phyloP scores from a whole-genome alignment of 192 early-diverging fungal genomes.

The Coemansia sp. region DNA sequence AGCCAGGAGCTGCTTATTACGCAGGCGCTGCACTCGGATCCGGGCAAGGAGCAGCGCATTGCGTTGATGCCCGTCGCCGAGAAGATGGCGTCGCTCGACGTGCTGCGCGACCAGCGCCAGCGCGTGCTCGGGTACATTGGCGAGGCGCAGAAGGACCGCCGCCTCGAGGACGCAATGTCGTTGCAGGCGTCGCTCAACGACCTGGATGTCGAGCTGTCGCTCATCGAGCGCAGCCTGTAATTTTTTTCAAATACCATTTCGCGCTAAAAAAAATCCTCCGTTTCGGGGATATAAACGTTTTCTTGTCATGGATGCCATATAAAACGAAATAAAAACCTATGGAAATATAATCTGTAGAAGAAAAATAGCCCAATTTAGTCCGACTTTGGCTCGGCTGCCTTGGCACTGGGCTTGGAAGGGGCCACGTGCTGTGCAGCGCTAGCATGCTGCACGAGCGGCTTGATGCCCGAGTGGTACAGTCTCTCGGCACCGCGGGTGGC shows the following conservation, averaged over 20 bases:
- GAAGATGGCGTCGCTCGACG: slow-evolving; percentile 48
- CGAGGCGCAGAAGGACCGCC: slow-evolving; percentile 62
- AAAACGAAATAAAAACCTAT: no score
- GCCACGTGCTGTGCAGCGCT: slow-evolving; percentile 14
- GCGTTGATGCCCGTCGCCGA: slow-evolving; percentile 19
- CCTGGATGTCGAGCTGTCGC: slow-evolving; percentile 61
- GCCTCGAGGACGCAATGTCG: slow-evolving; percentile 70
- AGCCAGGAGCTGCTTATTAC: slow-evolving; percentile 3
- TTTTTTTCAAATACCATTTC: background rate
- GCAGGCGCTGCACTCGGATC: slow-evolving; percentile 19
- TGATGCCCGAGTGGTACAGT: slow-evolving; percentile 72
- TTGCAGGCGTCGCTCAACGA: slow-evolving; percentile 64
- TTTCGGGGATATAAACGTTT: no score
- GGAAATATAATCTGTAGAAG: background rate
- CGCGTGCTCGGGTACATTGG: slow-evolving; percentile 63
- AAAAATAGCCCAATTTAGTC: slow-evolving; percentile 7
- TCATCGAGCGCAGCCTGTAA: slow-evolving; percentile 39
- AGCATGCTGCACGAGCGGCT: slow-evolving; percentile 65
- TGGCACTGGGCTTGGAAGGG: background rate
- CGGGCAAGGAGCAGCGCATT: slow-evolving; percentile 12
- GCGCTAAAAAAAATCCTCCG: no score
- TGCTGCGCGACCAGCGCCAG: slow-evolving; percentile 67
- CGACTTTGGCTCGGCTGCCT: slow-evolving; percentile 7
- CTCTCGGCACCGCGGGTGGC: slow-evolving; percentile 73
- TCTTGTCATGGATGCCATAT: no score